A percentile compares a stretch with the other conserved stretches of the same genome.
phyloP scores from a whole-genome alignment of 2,329 filamentous ascomycete genomes.

The Calcarisporium arbuscula region DNA sequence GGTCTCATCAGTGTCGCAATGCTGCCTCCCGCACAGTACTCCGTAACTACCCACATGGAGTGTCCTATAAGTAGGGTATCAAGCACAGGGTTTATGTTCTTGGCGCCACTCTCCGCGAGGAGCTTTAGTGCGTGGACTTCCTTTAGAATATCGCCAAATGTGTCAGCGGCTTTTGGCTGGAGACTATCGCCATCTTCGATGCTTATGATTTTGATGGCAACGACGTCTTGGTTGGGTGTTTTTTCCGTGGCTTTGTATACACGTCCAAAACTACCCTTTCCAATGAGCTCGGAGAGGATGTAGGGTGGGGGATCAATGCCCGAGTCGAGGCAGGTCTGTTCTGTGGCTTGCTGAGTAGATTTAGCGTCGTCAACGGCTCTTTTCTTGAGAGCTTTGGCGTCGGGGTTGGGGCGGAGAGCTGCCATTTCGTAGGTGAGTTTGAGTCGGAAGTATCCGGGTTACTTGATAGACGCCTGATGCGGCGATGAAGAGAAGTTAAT shows the following conservation, averaged over 20 bases:
- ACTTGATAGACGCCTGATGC: no score
- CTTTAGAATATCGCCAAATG: slow-evolving; percentile 57
- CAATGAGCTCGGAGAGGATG: slow-evolving; percentile 61
- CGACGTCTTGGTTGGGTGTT: slow-evolving; percentile 36
- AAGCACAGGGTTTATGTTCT: slow-evolving; percentile 73
- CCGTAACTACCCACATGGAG: slow-evolving; percentile 79
- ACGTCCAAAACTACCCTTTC: slow-evolving; percentile 66
- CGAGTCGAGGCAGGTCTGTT: slow-evolving; percentile 52
- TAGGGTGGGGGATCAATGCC: slow-evolving; percentile 58
- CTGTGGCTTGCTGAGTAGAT: slow-evolving; percentile 57
- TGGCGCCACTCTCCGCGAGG: slow-evolving; percentile 64
- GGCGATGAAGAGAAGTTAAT: no score
- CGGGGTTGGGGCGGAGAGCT: no score
- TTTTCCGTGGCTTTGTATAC: slow-evolving; percentile 59
- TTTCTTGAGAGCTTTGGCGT: no score
- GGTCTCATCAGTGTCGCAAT: slow-evolving; percentile 66
- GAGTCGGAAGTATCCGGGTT: no score
- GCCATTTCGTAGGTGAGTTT: no score
- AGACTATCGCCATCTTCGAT: slow-evolving; percentile 65
- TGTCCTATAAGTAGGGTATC: slow-evolving; percentile 71
- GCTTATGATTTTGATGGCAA: slow-evolving; percentile 71
- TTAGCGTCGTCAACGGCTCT: slow-evolving; percentile 62
- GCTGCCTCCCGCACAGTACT: slow-evolving; percentile 78
- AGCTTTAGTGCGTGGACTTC: slow-evolving; percentile 61
- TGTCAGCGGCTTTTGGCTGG: slow-evolving; percentile 52